A percentile compares a stretch with the other conserved stretches of the same genome.
Conservation (phyloP, 352 stramenopile genomes). For the Phytopythium helicoides region DNA sequence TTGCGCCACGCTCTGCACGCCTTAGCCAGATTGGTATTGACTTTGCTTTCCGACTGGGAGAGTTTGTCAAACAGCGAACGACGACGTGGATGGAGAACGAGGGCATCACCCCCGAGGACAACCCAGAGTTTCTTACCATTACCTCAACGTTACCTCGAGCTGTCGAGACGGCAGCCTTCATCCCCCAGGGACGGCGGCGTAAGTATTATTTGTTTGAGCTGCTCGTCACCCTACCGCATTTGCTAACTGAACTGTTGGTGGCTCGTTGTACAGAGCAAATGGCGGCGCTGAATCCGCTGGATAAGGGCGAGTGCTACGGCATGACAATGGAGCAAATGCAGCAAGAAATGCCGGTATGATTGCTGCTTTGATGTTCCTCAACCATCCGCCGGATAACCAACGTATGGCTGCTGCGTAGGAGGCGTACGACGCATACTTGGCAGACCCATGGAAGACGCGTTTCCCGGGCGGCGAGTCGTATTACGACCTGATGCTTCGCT, state of each 20-base stretch:
- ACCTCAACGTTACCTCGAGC: slow-evolving; percentile 80
- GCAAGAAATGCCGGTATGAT: slow-evolving; percentile 52
- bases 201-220: slow-evolving; percentile 15
- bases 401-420: no score
- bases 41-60: slow-evolving; percentile 90
- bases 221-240: not conserved
- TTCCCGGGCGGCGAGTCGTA: slow-evolving; percentile 93
- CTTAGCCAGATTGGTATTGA: slow-evolving; percentile 90
- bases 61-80: slow-evolving; percentile 89
- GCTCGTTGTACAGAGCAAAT: slow-evolving; percentile 51
- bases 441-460: slow-evolving; percentile 75
- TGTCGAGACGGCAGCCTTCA: slow-evolving; percentile 66
- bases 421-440: slow-evolving; percentile 59
- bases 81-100: slow-evolving; percentile 42
- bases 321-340: slow-evolving; percentile 85
- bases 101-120: slow-evolving; percentile 36
- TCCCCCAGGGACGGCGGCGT: slow-evolving; percentile 40
- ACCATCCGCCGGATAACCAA: no score
- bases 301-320: slow-evolving; percentile 86
- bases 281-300: slow-evolving; percentile 76
- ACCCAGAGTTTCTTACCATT: slow-evolving; percentile 60
- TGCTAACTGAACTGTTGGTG: no score
- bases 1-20: slow-evolving; percentile 65
- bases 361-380: no score
- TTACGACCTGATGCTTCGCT: slow-evolving; percentile 91